Percentiles rank a stretch among this genome's conserved stretches.
Evolutionary conservation across 2,329 filamentous ascomycete genomes (phyloP).

Genomic region (Zasmidium angulare): DNA sequence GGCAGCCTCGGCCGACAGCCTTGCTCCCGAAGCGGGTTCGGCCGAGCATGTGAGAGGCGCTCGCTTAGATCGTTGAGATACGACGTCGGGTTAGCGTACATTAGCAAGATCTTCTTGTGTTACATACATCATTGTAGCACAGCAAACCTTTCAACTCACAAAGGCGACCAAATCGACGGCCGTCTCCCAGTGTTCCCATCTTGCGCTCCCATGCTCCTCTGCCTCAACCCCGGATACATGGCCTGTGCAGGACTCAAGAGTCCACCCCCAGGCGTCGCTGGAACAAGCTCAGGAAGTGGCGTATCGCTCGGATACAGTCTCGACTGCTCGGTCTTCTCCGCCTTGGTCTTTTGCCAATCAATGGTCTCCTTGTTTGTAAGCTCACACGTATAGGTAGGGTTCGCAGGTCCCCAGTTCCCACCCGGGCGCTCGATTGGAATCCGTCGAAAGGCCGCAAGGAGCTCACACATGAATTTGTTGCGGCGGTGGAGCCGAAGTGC

Average conservation of each 20-base stretch:
- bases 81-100: too few relatives aligned
- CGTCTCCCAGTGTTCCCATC: constrained; percentile 2
- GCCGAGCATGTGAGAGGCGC: too few relatives aligned
- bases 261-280: constrained; percentile 52
- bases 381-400: constrained; percentile 67
- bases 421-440: constrained; percentile 83
- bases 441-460: constrained; percentile 77
- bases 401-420: constrained; percentile 61
- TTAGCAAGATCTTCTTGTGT: too few relatives aligned
- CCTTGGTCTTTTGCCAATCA: not conserved
- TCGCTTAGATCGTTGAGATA: too few relatives aligned
- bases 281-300: not conserved
- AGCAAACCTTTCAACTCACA: not conserved
- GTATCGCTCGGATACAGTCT: constrained; percentile 49
- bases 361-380: constrained; percentile 12
- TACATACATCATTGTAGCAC: too few relatives aligned
- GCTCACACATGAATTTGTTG: constrained; percentile 92
- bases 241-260: constrained; percentile 41
- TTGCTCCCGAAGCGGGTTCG: too few relatives aligned
- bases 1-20: too few relatives aligned
- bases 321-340: constrained; percentile 45
- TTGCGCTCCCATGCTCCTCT: constrained; percentile 6
- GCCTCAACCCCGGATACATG: constrained; percentile 16
- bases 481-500: constrained; percentile 72
- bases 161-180: constrained; percentile 9